Evolutionary conservation across 1,284 basidiomycete species (phyloP), one percentile per base, ranked within the genome.

Genomic region (Volvariella volvacea): DNA sequence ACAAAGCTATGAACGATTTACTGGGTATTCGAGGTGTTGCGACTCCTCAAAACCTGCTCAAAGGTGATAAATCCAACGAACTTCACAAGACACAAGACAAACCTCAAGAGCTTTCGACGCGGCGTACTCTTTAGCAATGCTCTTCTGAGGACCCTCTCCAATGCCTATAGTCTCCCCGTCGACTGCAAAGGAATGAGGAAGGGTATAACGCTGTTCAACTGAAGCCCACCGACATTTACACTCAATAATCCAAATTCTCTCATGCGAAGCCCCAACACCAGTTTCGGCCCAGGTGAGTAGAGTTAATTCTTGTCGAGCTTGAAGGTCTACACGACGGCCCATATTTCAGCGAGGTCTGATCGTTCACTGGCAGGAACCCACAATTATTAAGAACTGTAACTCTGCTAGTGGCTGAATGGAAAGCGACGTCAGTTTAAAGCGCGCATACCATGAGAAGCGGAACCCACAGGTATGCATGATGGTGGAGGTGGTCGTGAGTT

Each of bases 371-470:
- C 14, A 9, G 39, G n/a, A 31, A 47, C 73, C 54, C 48, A 72
- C 80, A 64, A 56, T 82, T 82, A 57, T 82, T 62, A 42, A 82
- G 61, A 15, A 55, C 55, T 3, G 74, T 75, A 41, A 67, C 52
- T 12, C 25, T 28, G 12, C 25, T 28, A 6, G 6, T 28, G 6
- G 50, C 64, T 50, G 2, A 41, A 39, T 21, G 44, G 30, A 19
- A 36, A 7, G 28, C 14, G 33, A 17, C 15, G 30, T 30, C 17
- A 31, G 43, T 22, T 40, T 4, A 19, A 8, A 12, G 16, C 15
- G 12, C 20, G 17, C 12, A 15, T 9, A 39, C 20, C 2, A 39
- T 36, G 14, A 36, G n/a, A 38, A 15, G 33, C 22, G 21, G n/a
- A 30, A 48, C 28, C 19, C 15, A 36, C 34, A 7, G 15, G 34